These are phyloP conservation scores for Camellia granthamiana DNA, from an alignment of 148 eudicot species.

Conservation along the genomic window DNA sequence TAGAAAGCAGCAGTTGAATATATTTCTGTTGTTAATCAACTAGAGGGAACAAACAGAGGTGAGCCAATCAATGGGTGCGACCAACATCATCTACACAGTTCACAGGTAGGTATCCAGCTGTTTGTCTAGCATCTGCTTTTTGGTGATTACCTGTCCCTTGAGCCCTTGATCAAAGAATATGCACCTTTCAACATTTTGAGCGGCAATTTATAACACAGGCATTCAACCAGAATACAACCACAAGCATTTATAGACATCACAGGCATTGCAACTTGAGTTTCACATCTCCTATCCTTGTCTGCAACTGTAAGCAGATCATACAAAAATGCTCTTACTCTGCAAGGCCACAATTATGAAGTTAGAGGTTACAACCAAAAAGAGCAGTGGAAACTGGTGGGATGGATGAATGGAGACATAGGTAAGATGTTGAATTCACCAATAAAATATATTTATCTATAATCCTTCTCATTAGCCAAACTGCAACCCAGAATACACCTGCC, in stretches of 20 bases:
- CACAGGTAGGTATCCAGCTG: neutral
- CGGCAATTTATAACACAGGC: neutral
- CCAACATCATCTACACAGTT: conserved; percentile 10
- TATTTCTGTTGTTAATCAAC: neutral
- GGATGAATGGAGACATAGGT: neutral
- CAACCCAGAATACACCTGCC: conserved; percentile 1
- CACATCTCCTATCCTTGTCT: neutral
- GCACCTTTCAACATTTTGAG: conserved; percentile 1
- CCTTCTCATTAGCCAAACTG: conserved; percentile 1
- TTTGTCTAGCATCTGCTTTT: conserved; percentile 12
- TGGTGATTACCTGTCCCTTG: conserved; percentile 1
- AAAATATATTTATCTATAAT: neutral
- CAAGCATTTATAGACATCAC: neutral
- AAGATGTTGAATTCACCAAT: neutral
- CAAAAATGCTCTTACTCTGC: conserved; percentile 9
- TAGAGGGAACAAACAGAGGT: neutral
- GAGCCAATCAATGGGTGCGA: neutral
- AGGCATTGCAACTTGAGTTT: conserved; percentile 1
- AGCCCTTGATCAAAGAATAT: conserved; percentile 3
- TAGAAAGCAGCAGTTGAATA: conserved; percentile 6
- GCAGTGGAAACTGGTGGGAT: neutral
- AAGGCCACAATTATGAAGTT: conserved; percentile 8
- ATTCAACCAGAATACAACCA: neutral
- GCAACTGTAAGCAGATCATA: conserved; percentile 6
- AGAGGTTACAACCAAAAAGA: conserved; percentile 8